Base-by-base conservation (phyloP, 2,329 filamentous ascomycete genomes). In the Penicillium psychrosexuale region DNA sequence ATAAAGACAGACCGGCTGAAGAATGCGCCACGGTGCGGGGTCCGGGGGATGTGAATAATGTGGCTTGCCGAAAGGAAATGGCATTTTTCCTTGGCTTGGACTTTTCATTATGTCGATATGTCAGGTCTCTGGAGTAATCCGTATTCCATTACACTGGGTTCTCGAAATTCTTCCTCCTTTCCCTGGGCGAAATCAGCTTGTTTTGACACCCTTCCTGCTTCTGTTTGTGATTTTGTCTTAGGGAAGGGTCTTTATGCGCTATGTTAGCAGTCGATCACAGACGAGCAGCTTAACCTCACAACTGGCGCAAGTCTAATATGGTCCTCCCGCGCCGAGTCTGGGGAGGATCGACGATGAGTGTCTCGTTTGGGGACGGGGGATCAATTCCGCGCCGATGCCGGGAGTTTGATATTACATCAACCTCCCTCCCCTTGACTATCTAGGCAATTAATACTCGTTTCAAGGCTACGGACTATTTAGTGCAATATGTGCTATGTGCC, bases 291-390 rank as follows among this genome's bases (percentile, higher is more conserved):
- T 51, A 22, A 31, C 13, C 19, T 44, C 27, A 6, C 15, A 51
- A 13, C 27, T 13, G 17, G 15, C 22, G 13, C 28, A 7, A 27
- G 8, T 22, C 34, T 33, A 38, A 44, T 19, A 28, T 40, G 5
- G 17, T 27, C 12, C 34, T 52, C 46, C 51, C 52, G 52, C 47
- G 47, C 17, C 36, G 13, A 37, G 27, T 43, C 13, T 24, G 36
- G 43, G 33, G 44, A 51, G 27, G 59, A 61, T 61, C 59, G 48
- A 52, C 57, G 9, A 28, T 3, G 17, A 33, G 4, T n/a, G 13
- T 51, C 59, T 51, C 46, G 13, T 59, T 55, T 47, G 49, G 59
- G 45, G 57, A 43, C 59, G 57, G 57, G 22, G 57, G 46, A 31
- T 24, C 11, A 37, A 12, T 40, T 40, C 59, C 57, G 59, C 40